Evolutionary conservation across 108 stramenopile species (phyloP).

Genomic region (Tribonema minus): DNA sequence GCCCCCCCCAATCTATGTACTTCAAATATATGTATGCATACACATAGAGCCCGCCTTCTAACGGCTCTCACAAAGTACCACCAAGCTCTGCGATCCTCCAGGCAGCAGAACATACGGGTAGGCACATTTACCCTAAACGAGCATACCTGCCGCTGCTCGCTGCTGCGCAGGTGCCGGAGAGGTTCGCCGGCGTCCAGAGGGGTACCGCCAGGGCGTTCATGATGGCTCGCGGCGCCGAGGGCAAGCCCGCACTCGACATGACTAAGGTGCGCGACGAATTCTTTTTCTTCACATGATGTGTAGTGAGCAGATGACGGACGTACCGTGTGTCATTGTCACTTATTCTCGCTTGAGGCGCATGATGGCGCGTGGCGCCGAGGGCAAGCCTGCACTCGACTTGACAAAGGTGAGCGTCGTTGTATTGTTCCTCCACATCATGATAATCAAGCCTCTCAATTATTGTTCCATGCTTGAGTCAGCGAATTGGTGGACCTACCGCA

Average conservation of each 20-base stretch:
- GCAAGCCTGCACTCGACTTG: too few relatives aligned
- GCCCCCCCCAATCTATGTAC: neutral
- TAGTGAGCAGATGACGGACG: too few relatives aligned
- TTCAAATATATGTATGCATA: neutral
- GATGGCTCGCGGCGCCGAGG: constrained; percentile 62
- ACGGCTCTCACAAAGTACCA: neutral
- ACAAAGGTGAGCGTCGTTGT: too few relatives aligned
- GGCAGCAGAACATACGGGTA: neutral
- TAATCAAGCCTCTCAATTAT: too few relatives aligned
- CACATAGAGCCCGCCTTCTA: neutral
- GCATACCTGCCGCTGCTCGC: neutral
- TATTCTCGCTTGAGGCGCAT: too few relatives aligned
- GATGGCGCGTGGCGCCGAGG: too few relatives aligned
- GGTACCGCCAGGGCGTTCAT: constrained; percentile 56
- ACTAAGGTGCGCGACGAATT: too few relatives aligned
- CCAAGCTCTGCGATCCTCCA: neutral
- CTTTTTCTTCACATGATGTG: too few relatives aligned
- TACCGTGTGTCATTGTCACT: too few relatives aligned
- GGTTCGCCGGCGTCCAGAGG: neutral
- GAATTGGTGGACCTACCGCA: too few relatives aligned
- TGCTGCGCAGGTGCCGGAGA: constrained; percentile 1
- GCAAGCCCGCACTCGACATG: constrained; percentile 62
- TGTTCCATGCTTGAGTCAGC: too few relatives aligned
- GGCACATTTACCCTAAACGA: neutral
- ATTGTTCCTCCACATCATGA: too few relatives aligned